Conservation (phyloP, 768 basidiomycete species). For the Termitomyces sp. region DNA sequence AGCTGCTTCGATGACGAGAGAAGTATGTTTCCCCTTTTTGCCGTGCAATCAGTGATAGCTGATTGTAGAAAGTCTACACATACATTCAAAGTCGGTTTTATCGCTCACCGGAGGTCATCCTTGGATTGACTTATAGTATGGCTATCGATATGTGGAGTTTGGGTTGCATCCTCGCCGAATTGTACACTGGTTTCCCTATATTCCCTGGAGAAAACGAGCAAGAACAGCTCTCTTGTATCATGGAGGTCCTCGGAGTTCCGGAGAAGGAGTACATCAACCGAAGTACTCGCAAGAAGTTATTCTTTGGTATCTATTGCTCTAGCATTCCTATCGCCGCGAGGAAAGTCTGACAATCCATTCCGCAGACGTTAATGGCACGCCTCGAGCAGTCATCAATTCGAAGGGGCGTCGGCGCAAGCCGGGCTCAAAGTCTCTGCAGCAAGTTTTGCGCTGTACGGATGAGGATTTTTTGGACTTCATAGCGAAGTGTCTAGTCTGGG, state of each 20-base stretch:
- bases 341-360: constrained; percentile 5
- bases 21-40: constrained; percentile 48
- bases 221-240: constrained; percentile 96
- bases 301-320: constrained; percentile 72
- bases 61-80: constrained; percentile 72
- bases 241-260: constrained; percentile 96
- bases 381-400: constrained; percentile 91
- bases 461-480: constrained; percentile 97
- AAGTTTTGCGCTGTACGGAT: constrained; percentile 89
- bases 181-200: constrained; percentile 96
- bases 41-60: background rate
- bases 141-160: constrained; percentile 99
- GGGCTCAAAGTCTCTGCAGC: constrained; percentile 82
- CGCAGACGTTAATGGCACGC: constrained; percentile 86
- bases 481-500: constrained; percentile 95
- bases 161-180: constrained; percentile 95
- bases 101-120: constrained; percentile 98
- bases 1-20: constrained; percentile 99
- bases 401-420: constrained; percentile 92
- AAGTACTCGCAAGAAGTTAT: constrained; percentile 88
- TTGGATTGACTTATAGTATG: constrained; percentile 99
- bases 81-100: constrained; percentile 99
- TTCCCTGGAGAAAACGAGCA: constrained; percentile 99
- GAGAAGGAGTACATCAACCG: constrained; percentile 94
- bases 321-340: constrained; percentile 16